phyloP scores from a whole-genome alignment of 2,329 filamentous ascomycete genomes.

The Tolypocladium endophyticum region DNA sequence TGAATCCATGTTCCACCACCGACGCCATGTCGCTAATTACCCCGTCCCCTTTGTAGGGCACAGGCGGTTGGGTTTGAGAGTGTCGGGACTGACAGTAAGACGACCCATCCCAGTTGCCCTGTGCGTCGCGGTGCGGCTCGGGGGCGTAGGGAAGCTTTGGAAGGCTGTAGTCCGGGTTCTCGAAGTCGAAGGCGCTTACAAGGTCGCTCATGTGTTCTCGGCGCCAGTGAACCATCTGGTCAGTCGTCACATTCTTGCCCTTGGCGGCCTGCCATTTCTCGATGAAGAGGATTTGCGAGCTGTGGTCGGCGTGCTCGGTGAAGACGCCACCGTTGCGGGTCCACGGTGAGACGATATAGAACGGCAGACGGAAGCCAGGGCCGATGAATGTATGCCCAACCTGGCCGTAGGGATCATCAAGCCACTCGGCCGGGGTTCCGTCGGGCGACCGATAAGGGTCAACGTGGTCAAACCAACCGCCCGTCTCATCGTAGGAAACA shows the following conservation, averaged over 20 bases:
- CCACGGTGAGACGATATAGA: constrained; percentile 46
- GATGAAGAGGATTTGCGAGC: constrained; percentile 42
- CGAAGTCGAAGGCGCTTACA: constrained; percentile 30
- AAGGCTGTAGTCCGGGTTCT: constrained; percentile 37
- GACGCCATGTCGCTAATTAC: constrained; percentile 25
- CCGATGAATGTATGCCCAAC: constrained; percentile 25
- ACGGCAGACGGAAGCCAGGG: constrained; percentile 36
- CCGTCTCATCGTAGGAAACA: constrained; percentile 35
- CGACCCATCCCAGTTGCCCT: constrained; percentile 34
- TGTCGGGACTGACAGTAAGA: constrained; percentile 31
- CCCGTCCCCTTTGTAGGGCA: constrained; percentile 32
- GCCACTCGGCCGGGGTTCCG: constrained; percentile 41
- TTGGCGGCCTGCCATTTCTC: constrained; percentile 33
- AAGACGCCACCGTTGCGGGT: constrained; percentile 42
- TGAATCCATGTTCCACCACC: constrained; percentile 42
- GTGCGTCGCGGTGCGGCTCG: constrained; percentile 27
- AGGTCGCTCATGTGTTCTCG: constrained; percentile 22
- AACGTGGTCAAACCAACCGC: constrained; percentile 45
- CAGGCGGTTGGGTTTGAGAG: constrained; percentile 24
- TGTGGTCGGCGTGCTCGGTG: constrained; percentile 44
- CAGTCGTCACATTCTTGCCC: constrained; percentile 25
- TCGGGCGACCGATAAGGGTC: constrained; percentile 36
- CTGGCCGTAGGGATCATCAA: constrained; percentile 27
- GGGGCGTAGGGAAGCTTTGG: constrained; percentile 33
- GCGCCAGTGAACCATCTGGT: constrained; percentile 20